Evolutionary conservation across 1,284 basidiomycete genomes (phyloP), one percentile per base, ranked within the genome.

Genomic region (Papiliotrema terrestris): DNA sequence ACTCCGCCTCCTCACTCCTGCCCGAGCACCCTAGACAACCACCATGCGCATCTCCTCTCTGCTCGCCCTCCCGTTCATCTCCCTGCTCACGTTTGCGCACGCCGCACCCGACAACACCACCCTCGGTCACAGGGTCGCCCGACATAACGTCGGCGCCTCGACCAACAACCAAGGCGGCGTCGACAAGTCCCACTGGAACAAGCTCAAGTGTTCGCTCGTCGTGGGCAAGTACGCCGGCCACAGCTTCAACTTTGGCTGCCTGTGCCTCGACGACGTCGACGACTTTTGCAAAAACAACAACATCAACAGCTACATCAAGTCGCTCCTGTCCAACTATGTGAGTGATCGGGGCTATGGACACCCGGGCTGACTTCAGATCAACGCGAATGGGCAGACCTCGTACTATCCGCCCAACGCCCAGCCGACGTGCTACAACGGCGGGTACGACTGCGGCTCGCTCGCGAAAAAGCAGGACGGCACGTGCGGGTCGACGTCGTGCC

Each of bases 191-290:
- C 9, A 29, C 41, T 51, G 48, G 45, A 29, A 26, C 41, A 32
- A 45, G 22, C 42, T 29, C 35, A 44, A 49, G 51, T 71, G 68
- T 55, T 58, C 57, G 39, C 55, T 48, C 19, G 60, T 69, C 49
- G 26, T 55, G 13, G 67, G 65, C 8, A 42, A 45, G 13, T 65
- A 22, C 32, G 49, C 52, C 42, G 54, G 53, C 29, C 42, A 45
- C 48, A 54, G 43, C 5, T 71, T 56, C 59, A 54, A 71, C 55
- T 68, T 71, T 52, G 69, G 69, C 26, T 71, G 69, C 63, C 51
- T 71, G 20, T 71, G 69, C 50, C 9, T 32, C 22, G 52, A 54
- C 45, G 69, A 71, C 47, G 44, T 71, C 35, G 62, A 64, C 22
- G 54, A 57, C n/a, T 69, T 61, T 51, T 65, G 59, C 49, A 22